Base-by-base conservation (phyloP, 1,284 basidiomycete species). In the Trichosporon inkin region DNA sequence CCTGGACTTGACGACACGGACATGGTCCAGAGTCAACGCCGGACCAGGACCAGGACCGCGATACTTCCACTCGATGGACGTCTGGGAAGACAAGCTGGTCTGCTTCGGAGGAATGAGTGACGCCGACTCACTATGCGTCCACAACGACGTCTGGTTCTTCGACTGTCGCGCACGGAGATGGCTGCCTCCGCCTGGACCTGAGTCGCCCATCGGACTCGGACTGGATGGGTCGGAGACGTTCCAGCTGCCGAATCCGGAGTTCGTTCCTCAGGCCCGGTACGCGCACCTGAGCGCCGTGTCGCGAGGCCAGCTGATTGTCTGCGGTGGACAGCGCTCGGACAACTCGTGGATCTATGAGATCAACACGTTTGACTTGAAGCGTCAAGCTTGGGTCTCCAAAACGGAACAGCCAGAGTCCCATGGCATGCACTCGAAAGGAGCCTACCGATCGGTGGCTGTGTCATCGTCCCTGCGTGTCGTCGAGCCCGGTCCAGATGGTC, bases 41-140 rank as follows among this genome's bases (percentile, higher is more conserved):
- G 82, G 73, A 6, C 51, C 59, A 3, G 74, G 71, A n/a, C 73
- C 91, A 0, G 82, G 84, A 55, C 84, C 89, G 36, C 84, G 91
- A 49, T 96, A 95, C 75, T 95, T 95, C 71, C 92, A 95, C 76
- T 91, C 89, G 62, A 86, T 91, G 24, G 92, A 96, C 77, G 80
- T 87, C 54, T 95, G 90, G 90, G 85, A 88, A 70, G 86, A 89
- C 75, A 86, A 90, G 71, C 82, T 97, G 55, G 86, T 96, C 60
- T 82, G 94, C 57, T 95, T 95, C 71, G 92, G 92, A 22, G 92
- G 93, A 17, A 95, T 96, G 90, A 65, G 71, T n/a, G 68, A 71
- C 47, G 58, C 70, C 44, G 67, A 89, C 86, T 67, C 83, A 87
- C 54, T 88, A 84, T 65, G 67, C 66, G 91, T 93, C 10, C 80